Evolutionary conservation across 2,329 filamentous ascomycete genomes (phyloP), one percentile per base, ranked within the genome.

Genomic region (Talaromyces sp.): DNA sequence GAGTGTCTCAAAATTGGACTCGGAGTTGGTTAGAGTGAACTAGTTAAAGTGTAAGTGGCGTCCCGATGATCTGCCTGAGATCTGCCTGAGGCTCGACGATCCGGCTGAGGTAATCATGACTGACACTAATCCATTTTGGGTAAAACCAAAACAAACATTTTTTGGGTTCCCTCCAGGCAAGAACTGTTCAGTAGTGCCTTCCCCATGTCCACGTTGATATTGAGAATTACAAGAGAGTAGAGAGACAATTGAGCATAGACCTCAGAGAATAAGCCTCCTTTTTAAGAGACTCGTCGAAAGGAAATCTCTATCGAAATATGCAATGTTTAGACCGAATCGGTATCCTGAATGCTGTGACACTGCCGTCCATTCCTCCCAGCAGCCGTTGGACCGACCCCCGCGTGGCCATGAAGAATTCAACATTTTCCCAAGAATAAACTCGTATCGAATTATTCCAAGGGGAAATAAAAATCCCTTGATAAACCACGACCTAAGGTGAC

Each of bases 131-230:
- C 56, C 32, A n/a, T 29, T 65, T 65, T 49, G 2, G 57, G 67
- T 32, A 67, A 69, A 67, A 65, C 32, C 58, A 67, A 63, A 70
- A 70, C 65, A 70, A 70, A 69, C 60, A 61, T 19, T 27, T 51
- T 27, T 9, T n/a, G n/a, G 24, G 9, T 4, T 27, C 24, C 24
- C 9, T 27, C 9, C 24, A 27, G 24, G n/a, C n/a, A n/a, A n/a
- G n/a, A n/a, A n/a, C n/a, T n/a, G n/a, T n/a, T n/a, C n/a, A n/a
- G n/a, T n/a, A n/a, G n/a, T n/a, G n/a, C n/a, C n/a, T n/a, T n/a
- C n/a, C n/a, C n/a, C n/a, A n/a, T n/a, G n/a, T n/a, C n/a, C n/a
- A n/a, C n/a, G n/a, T n/a, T n/a, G n/a, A n/a, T n/a, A n/a, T n/a
- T n/a, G n/a, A n/a, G n/a, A n/a, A n/a, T n/a, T n/a, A n/a, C n/a